phyloP scores from a whole-genome alignment of 306 rosid genomes.

The Senna siamea region DNA sequence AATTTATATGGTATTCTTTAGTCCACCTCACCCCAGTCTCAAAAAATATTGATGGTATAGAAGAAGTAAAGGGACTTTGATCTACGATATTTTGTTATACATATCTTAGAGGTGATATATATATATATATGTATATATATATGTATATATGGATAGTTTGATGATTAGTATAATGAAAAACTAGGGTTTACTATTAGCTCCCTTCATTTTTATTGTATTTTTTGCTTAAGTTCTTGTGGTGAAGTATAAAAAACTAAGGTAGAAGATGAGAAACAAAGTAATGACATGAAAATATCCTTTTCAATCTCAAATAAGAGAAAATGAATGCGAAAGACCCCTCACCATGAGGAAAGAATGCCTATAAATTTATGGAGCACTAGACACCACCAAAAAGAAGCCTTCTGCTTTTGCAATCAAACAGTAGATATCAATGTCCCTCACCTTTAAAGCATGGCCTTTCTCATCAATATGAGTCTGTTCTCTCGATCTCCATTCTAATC shows the following conservation, averaged over 20 bases:
- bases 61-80: no score
- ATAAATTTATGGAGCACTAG: conserved; percentile 42
- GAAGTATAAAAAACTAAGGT: conserved; percentile 15
- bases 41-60: no score
- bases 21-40: no score
- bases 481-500: no score
- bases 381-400: conserved; percentile 39
- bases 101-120: no score
- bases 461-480: conserved; percentile 33
- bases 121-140: no score
- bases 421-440: conserved; percentile 25
- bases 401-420: conserved; percentile 45
- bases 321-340: conserved; percentile 49
- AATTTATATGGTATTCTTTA: no score
- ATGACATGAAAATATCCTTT: conserved; percentile 8
- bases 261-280: conserved; percentile 1
- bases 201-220: background rate
- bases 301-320: conserved; percentile 29
- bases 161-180: background rate
- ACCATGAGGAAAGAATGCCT: conserved; percentile 43
- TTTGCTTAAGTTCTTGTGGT: conserved; percentile 5
- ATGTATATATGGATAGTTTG: no score
- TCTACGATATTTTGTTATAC: no score
- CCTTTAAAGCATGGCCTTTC: conserved; percentile 43
- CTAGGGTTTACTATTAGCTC: background rate